Conservation (phyloP, 139 green algal genomes). For the Dunaliella primolecta region DNA sequence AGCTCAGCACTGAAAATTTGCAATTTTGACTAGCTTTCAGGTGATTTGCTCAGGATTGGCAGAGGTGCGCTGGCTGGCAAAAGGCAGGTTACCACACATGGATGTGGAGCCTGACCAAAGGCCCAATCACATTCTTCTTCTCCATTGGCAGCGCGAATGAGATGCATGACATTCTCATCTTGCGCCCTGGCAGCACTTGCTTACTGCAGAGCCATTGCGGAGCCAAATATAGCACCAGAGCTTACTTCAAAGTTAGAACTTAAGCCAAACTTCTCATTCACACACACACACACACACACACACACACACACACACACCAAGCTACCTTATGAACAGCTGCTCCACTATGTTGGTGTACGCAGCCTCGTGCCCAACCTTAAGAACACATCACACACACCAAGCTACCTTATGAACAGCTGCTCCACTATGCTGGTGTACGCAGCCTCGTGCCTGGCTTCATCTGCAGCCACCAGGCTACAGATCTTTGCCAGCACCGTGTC, state of each 20-base stretch:
- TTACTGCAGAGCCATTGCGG: too few species aligned
- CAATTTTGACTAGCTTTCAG: background rate
- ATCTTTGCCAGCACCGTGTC: constrained; percentile 79
- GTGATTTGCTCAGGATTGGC: background rate
- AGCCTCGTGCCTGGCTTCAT: constrained; percentile 95
- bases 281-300: too few species aligned
- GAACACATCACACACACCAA: too few species aligned
- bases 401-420: constrained; percentile 26
- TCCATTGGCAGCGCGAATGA: too few species aligned
- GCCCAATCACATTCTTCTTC: too few species aligned
- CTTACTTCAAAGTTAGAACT: too few species aligned
- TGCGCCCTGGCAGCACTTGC: too few species aligned
- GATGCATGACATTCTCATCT: too few species aligned
- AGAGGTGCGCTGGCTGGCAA: background rate
- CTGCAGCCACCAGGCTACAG: constrained; percentile 83
- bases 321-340: background rate
- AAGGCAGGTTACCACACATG: background rate
- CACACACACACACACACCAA: too few species aligned
- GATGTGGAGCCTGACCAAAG: background rate
- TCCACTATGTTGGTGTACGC: constrained; percentile 27
- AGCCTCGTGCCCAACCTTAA: constrained; percentile 94
- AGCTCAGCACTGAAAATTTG: background rate
- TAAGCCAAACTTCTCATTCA: too few species aligned
- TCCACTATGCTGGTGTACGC: constrained; percentile 41
- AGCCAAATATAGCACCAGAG: too few species aligned